Conservation (phyloP, 345 rosid genomes). For the Zanthoxylum bungeanum region DNA sequence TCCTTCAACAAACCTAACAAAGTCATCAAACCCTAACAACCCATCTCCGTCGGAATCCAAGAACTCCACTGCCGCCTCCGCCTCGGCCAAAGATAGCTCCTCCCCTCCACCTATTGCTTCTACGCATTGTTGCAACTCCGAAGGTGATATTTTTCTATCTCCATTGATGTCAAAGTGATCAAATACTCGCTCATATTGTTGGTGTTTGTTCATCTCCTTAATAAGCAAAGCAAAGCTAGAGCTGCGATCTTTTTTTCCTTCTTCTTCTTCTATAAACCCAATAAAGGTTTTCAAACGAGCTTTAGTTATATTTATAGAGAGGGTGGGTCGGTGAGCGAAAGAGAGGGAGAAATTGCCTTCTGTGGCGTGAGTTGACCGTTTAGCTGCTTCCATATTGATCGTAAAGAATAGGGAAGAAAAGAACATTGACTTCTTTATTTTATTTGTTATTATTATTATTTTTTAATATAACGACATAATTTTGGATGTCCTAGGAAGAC, state of each 20-base stretch:
- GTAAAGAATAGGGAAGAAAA: background rate
- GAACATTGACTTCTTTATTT: background rate
- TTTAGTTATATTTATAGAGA: background rate
- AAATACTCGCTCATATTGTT: slow-evolving; percentile 42
- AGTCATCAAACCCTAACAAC: slow-evolving; percentile 48
- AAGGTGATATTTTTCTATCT: slow-evolving; percentile 47
- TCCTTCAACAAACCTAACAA: slow-evolving; percentile 43
- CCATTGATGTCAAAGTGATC: slow-evolving; percentile 38
- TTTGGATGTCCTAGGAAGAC: no score
- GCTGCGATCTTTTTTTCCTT: no score
- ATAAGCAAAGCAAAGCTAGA: no score
- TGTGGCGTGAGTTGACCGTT: slow-evolving; percentile 22
- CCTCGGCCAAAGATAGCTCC: slow-evolving; percentile 32
- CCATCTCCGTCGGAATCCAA: slow-evolving; percentile 41
- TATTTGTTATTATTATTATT: background rate
- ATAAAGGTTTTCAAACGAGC: background rate
- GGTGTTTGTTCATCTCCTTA: slow-evolving; percentile 19
- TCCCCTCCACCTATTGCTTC: slow-evolving; percentile 35
- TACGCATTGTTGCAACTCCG: slow-evolving; percentile 42
- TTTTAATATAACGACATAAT: no score
- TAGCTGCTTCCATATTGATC: background rate
- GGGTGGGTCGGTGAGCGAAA: background rate
- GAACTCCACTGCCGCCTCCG: slow-evolving; percentile 19
- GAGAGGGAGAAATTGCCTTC: no score
- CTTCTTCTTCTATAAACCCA: no score